A percentile compares a stretch with the other conserved stretches of the same genome.
Conservation (phyloP, 1,139 yeast species). For the Yamadazyma oceani region DNA sequence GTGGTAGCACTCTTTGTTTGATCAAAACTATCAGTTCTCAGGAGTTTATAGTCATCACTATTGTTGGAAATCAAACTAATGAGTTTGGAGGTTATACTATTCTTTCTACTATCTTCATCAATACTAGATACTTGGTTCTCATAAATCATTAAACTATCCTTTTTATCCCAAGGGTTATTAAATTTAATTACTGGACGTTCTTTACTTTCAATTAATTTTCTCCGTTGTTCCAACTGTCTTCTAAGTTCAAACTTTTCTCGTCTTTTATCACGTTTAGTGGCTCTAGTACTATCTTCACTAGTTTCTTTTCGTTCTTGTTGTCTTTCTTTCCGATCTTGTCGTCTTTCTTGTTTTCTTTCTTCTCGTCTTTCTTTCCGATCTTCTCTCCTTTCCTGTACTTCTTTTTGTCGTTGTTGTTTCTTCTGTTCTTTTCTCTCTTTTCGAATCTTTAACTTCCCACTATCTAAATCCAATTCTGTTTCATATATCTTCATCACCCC, state of each 20-base stretch:
- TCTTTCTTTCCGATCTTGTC: slow-evolving; percentile 14
- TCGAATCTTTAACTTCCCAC: slow-evolving; percentile 16
- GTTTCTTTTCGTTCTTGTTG: slow-evolving; percentile 12
- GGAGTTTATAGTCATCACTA: slow-evolving; percentile 15
- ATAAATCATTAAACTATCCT: slow-evolving; percentile 9
- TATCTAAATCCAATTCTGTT: slow-evolving; percentile 17
- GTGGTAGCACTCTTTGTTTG: slow-evolving; percentile 43
- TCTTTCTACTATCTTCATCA: slow-evolving; percentile 14
- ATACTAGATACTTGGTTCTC: slow-evolving; percentile 5
- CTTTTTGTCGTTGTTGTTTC: slow-evolving; percentile 5
- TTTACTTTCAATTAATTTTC: slow-evolving; percentile 12
- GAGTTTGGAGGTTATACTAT: slow-evolving; percentile 17
- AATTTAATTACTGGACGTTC: slow-evolving; percentile 12
- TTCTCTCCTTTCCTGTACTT: slow-evolving; percentile 11
- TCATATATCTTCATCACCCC: slow-evolving; percentile 20
- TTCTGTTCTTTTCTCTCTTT: slow-evolving; percentile 12
- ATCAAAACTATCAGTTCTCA: slow-evolving; percentile 29
- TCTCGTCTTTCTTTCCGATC: slow-evolving; percentile 11
- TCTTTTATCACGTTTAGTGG: slow-evolving; percentile 3
- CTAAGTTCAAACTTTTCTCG: slow-evolving; percentile 10
- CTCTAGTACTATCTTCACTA: slow-evolving; percentile 3
- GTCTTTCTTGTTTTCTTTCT: slow-evolving; percentile 7
- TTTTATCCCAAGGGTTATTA: slow-evolving; percentile 15
- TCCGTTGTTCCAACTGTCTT: slow-evolving; percentile 10
- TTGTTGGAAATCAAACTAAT: slow-evolving; percentile 15